Conservation (phyloP, 2,329 filamentous ascomycete genomes). For the Chrysosphaeria jannelii region DNA sequence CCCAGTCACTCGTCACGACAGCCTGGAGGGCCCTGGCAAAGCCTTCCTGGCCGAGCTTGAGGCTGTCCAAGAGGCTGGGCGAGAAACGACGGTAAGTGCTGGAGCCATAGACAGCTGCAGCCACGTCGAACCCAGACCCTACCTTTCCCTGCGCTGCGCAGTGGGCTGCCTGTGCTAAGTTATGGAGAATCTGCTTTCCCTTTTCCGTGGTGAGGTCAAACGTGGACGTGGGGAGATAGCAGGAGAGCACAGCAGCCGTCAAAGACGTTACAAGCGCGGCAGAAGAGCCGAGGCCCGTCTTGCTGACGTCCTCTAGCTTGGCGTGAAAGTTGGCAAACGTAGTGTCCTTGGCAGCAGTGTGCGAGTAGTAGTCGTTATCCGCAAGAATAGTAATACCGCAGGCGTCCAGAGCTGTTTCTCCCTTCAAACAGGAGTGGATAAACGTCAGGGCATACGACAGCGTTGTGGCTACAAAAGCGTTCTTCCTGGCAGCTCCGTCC, state of each 20-base stretch:
- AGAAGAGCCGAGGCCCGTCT: slow-evolving; percentile 85
- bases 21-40: slow-evolving; percentile 36
- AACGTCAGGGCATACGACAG: slow-evolving; percentile 71
- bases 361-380: slow-evolving; percentile 91
- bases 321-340: slow-evolving; percentile 50
- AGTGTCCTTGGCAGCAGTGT: slow-evolving; percentile 13
- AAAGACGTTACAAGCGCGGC: slow-evolving; percentile 80
- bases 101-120: slow-evolving; percentile 71
- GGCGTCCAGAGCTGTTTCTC: too few relatives aligned
- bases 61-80: slow-evolving; percentile 33
- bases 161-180: slow-evolving; percentile 77
- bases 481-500: too few relatives aligned
- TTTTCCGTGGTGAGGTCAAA: slow-evolving; percentile 25
- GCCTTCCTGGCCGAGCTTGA: slow-evolving; percentile 31
- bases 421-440: too few relatives aligned
- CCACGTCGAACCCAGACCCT: slow-evolving; percentile 85
- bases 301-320: slow-evolving; percentile 51
- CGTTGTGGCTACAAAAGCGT: slow-evolving; percentile 80
- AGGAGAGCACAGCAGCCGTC: slow-evolving; percentile 42
- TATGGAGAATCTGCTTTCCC: slow-evolving; percentile 42
- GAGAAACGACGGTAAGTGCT: slow-evolving; percentile 86
- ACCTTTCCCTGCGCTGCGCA: slow-evolving; percentile 93
- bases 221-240: slow-evolving; percentile 29
- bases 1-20: slow-evolving; percentile 40
- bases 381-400: slow-evolving; percentile 63